Conservation (phyloP, 768 basidiomycete genomes). For the Tricholomella constricta region DNA sequence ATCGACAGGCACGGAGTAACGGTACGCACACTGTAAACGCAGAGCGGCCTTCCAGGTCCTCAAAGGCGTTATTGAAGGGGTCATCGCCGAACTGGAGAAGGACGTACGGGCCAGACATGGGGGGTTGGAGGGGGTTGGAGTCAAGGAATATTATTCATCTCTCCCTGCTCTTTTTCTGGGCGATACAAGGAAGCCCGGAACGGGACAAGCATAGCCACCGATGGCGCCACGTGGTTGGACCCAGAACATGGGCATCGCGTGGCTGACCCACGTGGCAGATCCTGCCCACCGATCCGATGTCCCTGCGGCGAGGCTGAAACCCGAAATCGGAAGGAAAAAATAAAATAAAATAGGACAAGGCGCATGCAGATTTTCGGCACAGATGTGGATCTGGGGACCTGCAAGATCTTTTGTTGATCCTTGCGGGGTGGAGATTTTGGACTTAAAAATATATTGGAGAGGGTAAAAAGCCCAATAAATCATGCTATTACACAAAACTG, state of each 20-base stretch:
- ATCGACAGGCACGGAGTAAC: constrained; percentile 13
- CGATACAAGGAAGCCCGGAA: constrained; percentile 35
- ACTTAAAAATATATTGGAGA: background rate
- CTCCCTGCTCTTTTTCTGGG: constrained; percentile 17
- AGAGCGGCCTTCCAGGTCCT: constrained; percentile 61
- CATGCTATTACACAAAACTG: constrained; percentile 1
- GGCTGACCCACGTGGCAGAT: constrained; percentile 39
- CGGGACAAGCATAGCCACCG: constrained; percentile 35
- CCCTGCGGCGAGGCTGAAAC: constrained; percentile 13
- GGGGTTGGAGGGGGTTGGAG: constrained; percentile 20
- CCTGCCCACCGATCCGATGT: constrained; percentile 7
- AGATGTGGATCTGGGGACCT: too few relatives aligned
- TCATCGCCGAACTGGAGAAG: constrained; percentile 69
- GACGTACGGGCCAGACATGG: constrained; percentile 36
- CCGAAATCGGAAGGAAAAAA: background rate
- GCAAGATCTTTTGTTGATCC: constrained; percentile 14
- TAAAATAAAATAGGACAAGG: too few relatives aligned
- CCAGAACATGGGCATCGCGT: constrained; percentile 23
- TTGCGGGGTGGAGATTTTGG: constrained; percentile 12
- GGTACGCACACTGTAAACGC: constrained; percentile 70
- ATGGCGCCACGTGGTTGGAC: constrained; percentile 31
- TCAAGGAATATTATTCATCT: constrained; percentile 13
- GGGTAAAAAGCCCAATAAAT: background rate
- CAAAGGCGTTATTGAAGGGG: constrained; percentile 59
- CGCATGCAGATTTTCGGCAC: too few relatives aligned